phyloP scores from a whole-genome alignment of 129 eudicot genomes.

The Kitagawia praeruptora region DNA sequence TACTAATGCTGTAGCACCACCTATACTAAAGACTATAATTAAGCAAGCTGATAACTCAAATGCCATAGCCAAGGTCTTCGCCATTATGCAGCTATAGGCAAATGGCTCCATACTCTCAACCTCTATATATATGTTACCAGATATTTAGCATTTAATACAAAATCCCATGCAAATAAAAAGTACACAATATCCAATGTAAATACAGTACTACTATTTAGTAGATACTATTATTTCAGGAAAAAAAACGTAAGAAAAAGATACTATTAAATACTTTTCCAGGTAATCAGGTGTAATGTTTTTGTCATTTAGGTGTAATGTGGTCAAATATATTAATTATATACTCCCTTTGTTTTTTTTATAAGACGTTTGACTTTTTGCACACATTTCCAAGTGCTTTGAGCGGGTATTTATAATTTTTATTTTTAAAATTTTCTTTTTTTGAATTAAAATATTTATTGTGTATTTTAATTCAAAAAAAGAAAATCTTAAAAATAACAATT shows the following conservation, averaged over 20 bases:
- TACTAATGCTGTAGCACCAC: neutral
- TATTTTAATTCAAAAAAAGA: too few relatives aligned
- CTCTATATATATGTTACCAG: neutral
- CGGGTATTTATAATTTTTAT: too few relatives aligned
- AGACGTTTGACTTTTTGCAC: too few relatives aligned
- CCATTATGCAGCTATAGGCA: neutral
- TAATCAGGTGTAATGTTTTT: too few relatives aligned
- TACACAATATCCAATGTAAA: neutral
- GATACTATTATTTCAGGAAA: neutral
- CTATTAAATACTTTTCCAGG: neutral
- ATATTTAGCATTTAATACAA: neutral
- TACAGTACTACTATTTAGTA: too few relatives aligned
- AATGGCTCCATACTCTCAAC: neutral
- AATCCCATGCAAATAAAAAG: neutral
- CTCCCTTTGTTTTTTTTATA: too few relatives aligned
- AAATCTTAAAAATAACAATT: too few relatives aligned
- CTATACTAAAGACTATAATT: neutral
- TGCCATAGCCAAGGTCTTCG: neutral
- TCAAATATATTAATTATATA: too few relatives aligned
- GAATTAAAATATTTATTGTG: too few relatives aligned
- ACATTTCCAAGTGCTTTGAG: too few relatives aligned
- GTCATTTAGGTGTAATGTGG: neutral
- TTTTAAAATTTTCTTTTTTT: too few relatives aligned
- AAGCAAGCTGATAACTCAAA: slow-evolving; percentile 1
- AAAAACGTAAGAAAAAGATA: too few relatives aligned